Percentiles rank a stretch among this genome's conserved stretches.
These are phyloP conservation scores for Leccinum variicolor DNA, from an alignment of 768 basidiomycete genomes.

Conservation along the genomic window DNA sequence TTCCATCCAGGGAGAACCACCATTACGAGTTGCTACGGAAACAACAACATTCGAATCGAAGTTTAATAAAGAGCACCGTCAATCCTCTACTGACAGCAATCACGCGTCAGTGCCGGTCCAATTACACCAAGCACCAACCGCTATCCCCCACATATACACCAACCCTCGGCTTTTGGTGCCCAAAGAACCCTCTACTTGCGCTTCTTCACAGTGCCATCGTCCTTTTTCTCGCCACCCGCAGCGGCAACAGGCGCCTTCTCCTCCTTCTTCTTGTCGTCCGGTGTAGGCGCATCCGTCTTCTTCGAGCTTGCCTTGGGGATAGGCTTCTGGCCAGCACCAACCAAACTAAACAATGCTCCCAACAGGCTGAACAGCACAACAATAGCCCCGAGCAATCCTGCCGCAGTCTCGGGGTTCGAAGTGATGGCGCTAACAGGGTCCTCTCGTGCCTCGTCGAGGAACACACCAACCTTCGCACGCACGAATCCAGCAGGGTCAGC, in stretches of 20 bases:
- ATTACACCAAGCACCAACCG: neutral
- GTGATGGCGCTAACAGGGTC: slow-evolving; percentile 84
- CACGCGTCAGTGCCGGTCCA: neutral
- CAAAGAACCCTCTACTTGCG: slow-evolving; percentile 46
- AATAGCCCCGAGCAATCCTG: slow-evolving; percentile 65
- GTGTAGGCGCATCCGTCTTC: slow-evolving; percentile 67
- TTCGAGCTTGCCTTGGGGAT: slow-evolving; percentile 65
- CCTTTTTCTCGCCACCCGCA: slow-evolving; percentile 72
- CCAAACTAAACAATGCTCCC: slow-evolving; percentile 72
- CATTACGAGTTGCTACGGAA: slow-evolving; percentile 21
- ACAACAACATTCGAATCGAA: slow-evolving; percentile 10
- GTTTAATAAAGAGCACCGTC: slow-evolving; percentile 2
- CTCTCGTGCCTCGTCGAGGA: slow-evolving; percentile 71
- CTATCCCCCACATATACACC: slow-evolving; percentile 12
- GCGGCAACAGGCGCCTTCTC: slow-evolving; percentile 66
- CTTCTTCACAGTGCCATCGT: slow-evolving; percentile 68
- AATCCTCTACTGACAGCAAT: neutral
- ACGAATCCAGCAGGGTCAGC: slow-evolving; percentile 78
- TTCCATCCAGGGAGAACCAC: slow-evolving; percentile 9
- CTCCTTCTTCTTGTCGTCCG: slow-evolving; percentile 68
- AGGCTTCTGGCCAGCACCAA: slow-evolving; percentile 71
- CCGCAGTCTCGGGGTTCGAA: slow-evolving; percentile 85
- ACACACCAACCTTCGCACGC: slow-evolving; percentile 71
- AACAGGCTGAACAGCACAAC: slow-evolving; percentile 86
- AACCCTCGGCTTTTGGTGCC: slow-evolving; percentile 11